Conservation (phyloP, 768 basidiomycete genomes). For the Tulasnella sp. region DNA sequence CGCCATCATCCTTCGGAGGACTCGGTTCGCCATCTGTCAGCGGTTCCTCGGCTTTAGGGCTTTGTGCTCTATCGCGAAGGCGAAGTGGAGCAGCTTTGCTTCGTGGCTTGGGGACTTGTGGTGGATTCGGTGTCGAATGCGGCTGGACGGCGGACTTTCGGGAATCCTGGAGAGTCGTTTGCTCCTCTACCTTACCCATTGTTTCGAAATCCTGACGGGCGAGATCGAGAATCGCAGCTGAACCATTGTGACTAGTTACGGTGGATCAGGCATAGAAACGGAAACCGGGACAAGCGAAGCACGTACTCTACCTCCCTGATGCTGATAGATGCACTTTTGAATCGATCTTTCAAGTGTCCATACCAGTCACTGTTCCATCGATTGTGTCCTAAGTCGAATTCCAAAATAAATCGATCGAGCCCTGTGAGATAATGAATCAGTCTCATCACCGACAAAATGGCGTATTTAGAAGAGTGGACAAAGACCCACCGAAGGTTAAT, state of each 20-base stretch:
- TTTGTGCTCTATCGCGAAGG: background rate
- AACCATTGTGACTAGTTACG: background rate
- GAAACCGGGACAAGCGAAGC: too few relatives aligned
- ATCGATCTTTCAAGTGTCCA: background rate
- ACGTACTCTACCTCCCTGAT: background rate
- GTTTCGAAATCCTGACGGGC: background rate
- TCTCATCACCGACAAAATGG: background rate
- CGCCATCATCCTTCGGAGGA: background rate
- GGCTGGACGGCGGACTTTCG: background rate
- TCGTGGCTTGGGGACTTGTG: background rate
- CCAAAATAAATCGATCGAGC: background rate
- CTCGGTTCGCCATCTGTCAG: background rate
- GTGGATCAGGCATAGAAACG: background rate
- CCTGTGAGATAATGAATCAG: background rate
- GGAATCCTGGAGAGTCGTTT: background rate
- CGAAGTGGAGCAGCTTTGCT: background rate
- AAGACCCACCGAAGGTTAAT: background rate
- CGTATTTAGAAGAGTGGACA: too few relatives aligned
- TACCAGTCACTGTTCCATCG: background rate
- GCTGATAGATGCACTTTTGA: background rate
- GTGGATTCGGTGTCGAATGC: background rate
- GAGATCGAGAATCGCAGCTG: background rate
- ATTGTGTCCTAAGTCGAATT: background rate
- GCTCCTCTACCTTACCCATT: background rate
- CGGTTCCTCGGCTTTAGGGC: background rate